Conservation (phyloP, 2,329 filamentous ascomycete species). For the Cladosporium sp. region DNA sequence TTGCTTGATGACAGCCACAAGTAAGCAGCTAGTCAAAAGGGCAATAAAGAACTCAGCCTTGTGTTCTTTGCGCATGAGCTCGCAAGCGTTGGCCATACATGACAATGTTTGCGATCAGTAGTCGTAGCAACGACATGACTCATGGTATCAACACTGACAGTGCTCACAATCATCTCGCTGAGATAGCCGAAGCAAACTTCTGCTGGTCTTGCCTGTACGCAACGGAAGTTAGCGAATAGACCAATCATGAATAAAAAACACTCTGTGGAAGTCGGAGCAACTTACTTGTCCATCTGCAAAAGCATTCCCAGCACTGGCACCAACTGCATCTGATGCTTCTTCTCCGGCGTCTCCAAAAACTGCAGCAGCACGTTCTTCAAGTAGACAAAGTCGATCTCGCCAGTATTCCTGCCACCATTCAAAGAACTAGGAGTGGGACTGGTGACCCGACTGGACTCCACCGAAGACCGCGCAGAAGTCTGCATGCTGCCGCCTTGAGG, state of each 20-base stretch:
- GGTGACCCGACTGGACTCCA: constrained; percentile 54
- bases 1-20: not conserved
- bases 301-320: constrained; percentile 76
- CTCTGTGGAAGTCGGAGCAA: constrained; percentile 21
- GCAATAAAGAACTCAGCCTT: not conserved
- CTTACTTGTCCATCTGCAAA: constrained; percentile 74
- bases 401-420: constrained; percentile 23
- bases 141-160: not conserved
- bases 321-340: constrained; percentile 71
- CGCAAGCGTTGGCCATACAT: not conserved
- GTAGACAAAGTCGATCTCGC: constrained; percentile 62
- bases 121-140: not conserved
- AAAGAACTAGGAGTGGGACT: constrained; percentile 45
- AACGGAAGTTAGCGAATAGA: constrained; percentile 28
- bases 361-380: constrained; percentile 79
- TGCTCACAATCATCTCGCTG: constrained; percentile 43
- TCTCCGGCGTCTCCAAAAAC: constrained; percentile 79
- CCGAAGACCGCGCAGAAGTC: constrained; percentile 57
- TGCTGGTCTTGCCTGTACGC: constrained; percentile 68
- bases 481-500: constrained; percentile 45
- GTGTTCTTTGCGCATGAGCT: not conserved
- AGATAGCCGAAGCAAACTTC: constrained; percentile 79
- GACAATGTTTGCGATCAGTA: not conserved
- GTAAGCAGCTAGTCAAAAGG: not conserved
- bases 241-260: constrained; percentile 4